Percentiles rank a stretch among this genome's conserved stretches.
These are phyloP conservation scores for Mucor plumbeus DNA, from an alignment of 371 early-diverging fungal species.

Conservation along the genomic window DNA sequence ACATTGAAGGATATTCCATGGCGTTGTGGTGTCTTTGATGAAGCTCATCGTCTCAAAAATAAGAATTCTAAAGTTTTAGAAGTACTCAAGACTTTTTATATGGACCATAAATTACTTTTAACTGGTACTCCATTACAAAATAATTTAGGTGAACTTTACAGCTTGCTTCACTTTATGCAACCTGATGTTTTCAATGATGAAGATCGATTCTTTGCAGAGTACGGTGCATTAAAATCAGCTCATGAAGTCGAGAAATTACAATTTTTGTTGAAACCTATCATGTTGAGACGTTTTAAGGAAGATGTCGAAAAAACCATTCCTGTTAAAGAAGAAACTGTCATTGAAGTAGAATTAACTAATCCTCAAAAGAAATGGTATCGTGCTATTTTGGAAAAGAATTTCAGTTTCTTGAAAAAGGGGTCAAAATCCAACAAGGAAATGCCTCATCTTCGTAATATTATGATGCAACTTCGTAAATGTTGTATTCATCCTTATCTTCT, in stretches of 20 bases:
- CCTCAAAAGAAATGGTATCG: slow-evolving; percentile 86
- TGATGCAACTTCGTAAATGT: slow-evolving; percentile 85
- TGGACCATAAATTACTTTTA: slow-evolving; percentile 47
- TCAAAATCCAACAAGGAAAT: slow-evolving; percentile 53
- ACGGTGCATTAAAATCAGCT: slow-evolving; percentile 71
- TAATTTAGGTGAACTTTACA: slow-evolving; percentile 89
- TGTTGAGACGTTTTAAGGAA: slow-evolving; percentile 79
- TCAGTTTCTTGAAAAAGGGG: slow-evolving; percentile 75
- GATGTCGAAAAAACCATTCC: slow-evolving; percentile 87
- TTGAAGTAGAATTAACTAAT: slow-evolving; percentile 82
- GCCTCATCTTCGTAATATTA: slow-evolving; percentile 66
- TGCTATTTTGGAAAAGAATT: slow-evolving; percentile 88
- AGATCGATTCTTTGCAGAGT: slow-evolving; percentile 73
- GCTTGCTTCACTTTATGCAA: slow-evolving; percentile 88
- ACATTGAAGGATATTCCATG: slow-evolving; percentile 81
- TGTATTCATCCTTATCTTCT: slow-evolving; percentile 86
- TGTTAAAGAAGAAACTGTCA: slow-evolving; percentile 85
- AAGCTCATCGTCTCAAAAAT: slow-evolving; percentile 95
- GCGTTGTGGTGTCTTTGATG: slow-evolving; percentile 90
- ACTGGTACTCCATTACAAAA: slow-evolving; percentile 95
- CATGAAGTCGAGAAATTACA: slow-evolving; percentile 79
- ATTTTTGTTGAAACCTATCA: slow-evolving; percentile 68
- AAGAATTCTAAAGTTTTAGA: slow-evolving; percentile 55
- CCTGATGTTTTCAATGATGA: slow-evolving; percentile 77
- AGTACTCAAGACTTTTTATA: slow-evolving; percentile 41